phyloP scores from a whole-genome alignment of 1,284 basidiomycete genomes.

The Anthracocystis setariae region DNA sequence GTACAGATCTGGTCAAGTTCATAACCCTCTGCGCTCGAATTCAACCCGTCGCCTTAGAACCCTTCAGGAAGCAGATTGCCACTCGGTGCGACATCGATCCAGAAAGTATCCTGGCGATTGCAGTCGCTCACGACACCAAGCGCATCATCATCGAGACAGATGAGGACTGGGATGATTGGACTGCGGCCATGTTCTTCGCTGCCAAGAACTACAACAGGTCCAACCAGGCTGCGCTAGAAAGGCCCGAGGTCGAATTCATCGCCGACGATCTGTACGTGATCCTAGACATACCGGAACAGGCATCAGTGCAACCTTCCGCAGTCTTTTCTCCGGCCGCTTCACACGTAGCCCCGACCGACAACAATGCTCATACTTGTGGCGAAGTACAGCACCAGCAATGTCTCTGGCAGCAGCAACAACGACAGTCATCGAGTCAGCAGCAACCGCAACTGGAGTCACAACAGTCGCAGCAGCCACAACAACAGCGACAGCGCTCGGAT shows the following conservation, averaged over 20 bases:
- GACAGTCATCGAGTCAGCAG: too few relatives aligned
- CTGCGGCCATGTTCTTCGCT: slow-evolving; percentile 6
- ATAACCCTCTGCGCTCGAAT: background rate
- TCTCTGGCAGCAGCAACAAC: background rate
- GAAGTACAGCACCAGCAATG: background rate
- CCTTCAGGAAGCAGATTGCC: slow-evolving; percentile 14
- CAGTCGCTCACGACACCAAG: slow-evolving; percentile 1
- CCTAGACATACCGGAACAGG: background rate
- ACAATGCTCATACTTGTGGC: too few relatives aligned
- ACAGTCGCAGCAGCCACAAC: background rate
- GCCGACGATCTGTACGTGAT: background rate
- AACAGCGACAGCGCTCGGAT: background rate
- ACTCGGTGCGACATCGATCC: slow-evolving; percentile 7
- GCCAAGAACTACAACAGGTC: background rate
- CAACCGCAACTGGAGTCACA: too few relatives aligned
- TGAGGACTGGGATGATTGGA: slow-evolving; percentile 25
- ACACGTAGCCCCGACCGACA: too few relatives aligned
- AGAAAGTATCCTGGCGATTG: slow-evolving; percentile 12
- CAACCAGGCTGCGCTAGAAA: background rate
- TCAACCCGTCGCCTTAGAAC: background rate
- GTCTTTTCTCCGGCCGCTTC: background rate
- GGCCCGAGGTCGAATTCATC: background rate
- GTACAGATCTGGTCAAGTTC: slow-evolving; percentile 11
- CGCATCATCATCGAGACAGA: slow-evolving; percentile 14
- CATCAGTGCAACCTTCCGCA: background rate